A percentile compares a stretch with the other conserved stretches of the same genome.
Evolutionary conservation across 2,329 filamentous ascomycete species (phyloP).

Genomic region (Pestalotiopsis sp.): DNA sequence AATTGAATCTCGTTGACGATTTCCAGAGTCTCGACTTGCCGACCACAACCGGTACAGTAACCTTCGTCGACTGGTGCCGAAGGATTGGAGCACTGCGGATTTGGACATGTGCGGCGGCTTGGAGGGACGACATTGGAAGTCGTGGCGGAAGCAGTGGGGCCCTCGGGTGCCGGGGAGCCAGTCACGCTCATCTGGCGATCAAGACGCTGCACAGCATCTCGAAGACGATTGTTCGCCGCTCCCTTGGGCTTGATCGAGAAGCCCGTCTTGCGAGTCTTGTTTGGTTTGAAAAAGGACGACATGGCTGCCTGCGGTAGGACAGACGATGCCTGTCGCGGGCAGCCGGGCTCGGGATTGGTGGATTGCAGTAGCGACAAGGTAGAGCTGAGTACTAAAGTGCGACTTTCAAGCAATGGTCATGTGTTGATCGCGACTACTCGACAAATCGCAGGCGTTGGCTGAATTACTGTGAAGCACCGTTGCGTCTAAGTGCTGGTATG

Average conservation of each 20-base stretch:
- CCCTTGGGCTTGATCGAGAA: slow-evolving; percentile 45
- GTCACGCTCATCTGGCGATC: slow-evolving; percentile 26
- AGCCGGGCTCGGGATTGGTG: not conserved
- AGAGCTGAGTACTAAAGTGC: not conserved
- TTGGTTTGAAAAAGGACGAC: slow-evolving; percentile 50
- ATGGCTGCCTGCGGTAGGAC: slow-evolving; percentile 30
- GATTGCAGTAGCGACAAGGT: not conserved
- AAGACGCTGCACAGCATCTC: slow-evolving; percentile 38
- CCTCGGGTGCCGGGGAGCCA: slow-evolving; percentile 21
- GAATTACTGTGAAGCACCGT: slow-evolving; percentile 12
- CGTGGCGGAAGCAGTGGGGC: slow-evolving; percentile 19
- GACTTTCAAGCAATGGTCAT: not conserved
- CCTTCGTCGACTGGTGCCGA: slow-evolving; percentile 59
- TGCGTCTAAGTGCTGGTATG: slow-evolving; percentile 5
- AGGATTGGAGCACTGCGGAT: slow-evolving; percentile 62
- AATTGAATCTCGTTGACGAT: slow-evolving; percentile 93
- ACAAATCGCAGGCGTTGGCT: not conserved
- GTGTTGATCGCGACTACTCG: not conserved
- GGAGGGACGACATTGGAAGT: slow-evolving; percentile 28
- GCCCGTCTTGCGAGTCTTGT: slow-evolving; percentile 34
- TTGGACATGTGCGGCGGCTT: slow-evolving; percentile 53
- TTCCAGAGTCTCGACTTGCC: slow-evolving; percentile 80
- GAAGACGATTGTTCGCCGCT: slow-evolving; percentile 53
- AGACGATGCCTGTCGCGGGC: not conserved
- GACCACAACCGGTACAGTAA: slow-evolving; percentile 83